Evolutionary conservation across 2,329 filamentous ascomycete genomes (phyloP), one percentile per base, ranked within the genome.

Genomic region (Clarireedia monteithiana): DNA sequence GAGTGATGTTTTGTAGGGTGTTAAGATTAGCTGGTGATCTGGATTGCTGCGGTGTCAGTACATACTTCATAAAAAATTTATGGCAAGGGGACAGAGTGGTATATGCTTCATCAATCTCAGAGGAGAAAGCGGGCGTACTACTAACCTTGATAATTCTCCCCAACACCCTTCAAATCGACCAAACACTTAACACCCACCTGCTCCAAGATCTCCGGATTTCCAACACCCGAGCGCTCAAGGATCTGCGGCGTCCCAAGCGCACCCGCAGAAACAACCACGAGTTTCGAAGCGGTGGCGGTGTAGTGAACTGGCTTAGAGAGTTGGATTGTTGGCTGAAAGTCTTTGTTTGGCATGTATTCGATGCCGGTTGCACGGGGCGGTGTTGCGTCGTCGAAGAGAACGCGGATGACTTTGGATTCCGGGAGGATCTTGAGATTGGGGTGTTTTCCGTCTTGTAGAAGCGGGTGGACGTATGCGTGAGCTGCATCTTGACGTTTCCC

Each of bases 171-270:
- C 1, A 81, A 65, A 48, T 79, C 71, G 2, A 74, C 69, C 1
- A 77, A 63, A 3, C 77, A 64, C 1, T 74, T 70, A 2, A 84
- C 73, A 0, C 73, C 75, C 0, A 75, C 73, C 17, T 68, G 69
- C 44, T 73, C 64, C 1, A 85, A 73, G 5, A 82, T 62, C 1
- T 75, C 70, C 0, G 73, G 69, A 46, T 74, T 72, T n/a, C 81
- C 82, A 1, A 87, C 63, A 6, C 84, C 84, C 0, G 83, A 86
- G 20, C 83, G 72, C 65, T 86, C 82, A 0, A 87, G 75, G 1
- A 86, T 73, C 39, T 66, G 67, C 27, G 67, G 64, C 15, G 64
- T 68, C 7, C 72, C 72, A 9, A 66, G 64, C 36, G 68, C 68
- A 39, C 68, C 68, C n/a, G 70, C 69, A 17, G 74, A 71, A 4